Percentiles rank a stretch among this genome's conserved stretches.
phyloP scores from a whole-genome alignment of 73 alveolate species.

The Paramecium tetraurelia region DNA sequence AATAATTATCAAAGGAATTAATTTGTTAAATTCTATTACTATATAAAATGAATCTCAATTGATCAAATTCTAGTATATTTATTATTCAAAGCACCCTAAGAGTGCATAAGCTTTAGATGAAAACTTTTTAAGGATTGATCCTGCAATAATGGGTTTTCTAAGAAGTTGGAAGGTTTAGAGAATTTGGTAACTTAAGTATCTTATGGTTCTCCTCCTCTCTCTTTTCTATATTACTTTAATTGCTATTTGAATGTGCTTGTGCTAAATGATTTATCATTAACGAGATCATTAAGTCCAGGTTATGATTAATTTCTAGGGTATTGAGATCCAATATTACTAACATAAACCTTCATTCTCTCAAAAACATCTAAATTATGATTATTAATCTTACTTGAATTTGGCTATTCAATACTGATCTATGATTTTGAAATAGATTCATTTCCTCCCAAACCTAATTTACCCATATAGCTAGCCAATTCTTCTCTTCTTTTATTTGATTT shows the following conservation, averaged over 20 bases:
- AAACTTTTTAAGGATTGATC: not conserved
- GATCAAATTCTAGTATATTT: not conserved
- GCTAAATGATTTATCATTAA: not conserved
- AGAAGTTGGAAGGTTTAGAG: not conserved
- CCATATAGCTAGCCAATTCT: constrained; percentile 12
- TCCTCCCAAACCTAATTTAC: constrained; percentile 38
- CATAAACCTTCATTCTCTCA: constrained; percentile 29
- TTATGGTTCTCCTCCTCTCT: not conserved
- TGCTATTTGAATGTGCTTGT: not conserved
- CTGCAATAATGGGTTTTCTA: not conserved
- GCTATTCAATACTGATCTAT: not conserved
- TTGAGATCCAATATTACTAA: not conserved
- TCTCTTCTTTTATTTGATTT: constrained; percentile 32
- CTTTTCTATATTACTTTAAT: not conserved
- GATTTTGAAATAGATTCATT: not conserved
- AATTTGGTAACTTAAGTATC: not conserved
- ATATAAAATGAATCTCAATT: not conserved
- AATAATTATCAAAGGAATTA: not conserved
- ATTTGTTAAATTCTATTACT: not conserved
- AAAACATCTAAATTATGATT: not conserved
- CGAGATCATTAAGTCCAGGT: not conserved
- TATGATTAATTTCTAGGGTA: not conserved
- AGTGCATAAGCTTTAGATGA: not conserved
- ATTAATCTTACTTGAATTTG: not conserved
- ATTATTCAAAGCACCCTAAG: not conserved